Base-by-base conservation (phyloP, 495 filamentous ascomycete species). In the Lasiosphaeria ovina region DNA sequence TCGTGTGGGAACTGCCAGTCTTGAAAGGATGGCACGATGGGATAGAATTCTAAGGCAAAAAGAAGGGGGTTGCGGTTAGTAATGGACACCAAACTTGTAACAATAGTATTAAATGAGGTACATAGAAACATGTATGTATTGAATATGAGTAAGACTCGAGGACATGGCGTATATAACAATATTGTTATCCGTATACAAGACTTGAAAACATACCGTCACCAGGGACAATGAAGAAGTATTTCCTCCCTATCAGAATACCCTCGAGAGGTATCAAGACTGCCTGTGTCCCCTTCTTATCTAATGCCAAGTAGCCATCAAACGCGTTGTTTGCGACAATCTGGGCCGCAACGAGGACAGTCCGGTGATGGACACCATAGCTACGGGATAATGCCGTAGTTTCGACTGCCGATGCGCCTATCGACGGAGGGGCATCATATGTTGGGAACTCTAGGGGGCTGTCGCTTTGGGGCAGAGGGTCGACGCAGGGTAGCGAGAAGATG, bases 1-100 rank as follows among this genome's bases (percentile, higher is more conserved):
- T 44, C 54, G 17, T 55, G 54, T 10, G 54, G 54, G 17, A 44
- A 55, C 36, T 17, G 35, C 54, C 54, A 55, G 16, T 55, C 54
- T 31, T 35, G 35, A 31, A 55, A 55, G 17, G 35, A 42, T 3
- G 54, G 54, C 4, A 55, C 54, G 36, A 44, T 55, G 10, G 54
- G 54, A 16, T 42, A 42, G 38, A 42, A 42, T 9, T 42, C 38
- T 42, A 42, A 42, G 38, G 1, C 3, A 42, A 42, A 42, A 42
- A 42, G 38, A 42, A 42, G 38, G 38, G 38, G 7, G 38, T 42
- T 42, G 38, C 8, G 7, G 38, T 42, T 42, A 42, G 38, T 42
- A 42, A 42, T 42, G 38, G 38, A 42, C 14, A 42, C 38, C 38
- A 8, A 42, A 42, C 38, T 42, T 42, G 14, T 42, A 42, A 42